Evolutionary conservation across 2,329 filamentous ascomycete genomes (phyloP).

Genomic region (Sporothrix sp.): DNA sequence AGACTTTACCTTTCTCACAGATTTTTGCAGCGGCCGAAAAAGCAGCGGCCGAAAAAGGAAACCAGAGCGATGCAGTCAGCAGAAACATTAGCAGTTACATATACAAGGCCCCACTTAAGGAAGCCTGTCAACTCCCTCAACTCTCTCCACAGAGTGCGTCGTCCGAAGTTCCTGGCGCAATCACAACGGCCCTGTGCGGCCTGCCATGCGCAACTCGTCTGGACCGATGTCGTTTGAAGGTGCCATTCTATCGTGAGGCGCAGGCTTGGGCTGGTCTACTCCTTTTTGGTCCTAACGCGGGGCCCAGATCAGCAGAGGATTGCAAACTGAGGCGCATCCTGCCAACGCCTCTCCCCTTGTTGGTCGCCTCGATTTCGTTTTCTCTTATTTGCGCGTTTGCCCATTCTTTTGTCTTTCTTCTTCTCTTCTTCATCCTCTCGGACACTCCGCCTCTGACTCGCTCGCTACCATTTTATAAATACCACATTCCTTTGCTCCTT

Average conservation of each 20-base stretch:
- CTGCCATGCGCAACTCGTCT: not conserved
- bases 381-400: not conserved
- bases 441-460: constrained; percentile 11
- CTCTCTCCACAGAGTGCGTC: constrained; percentile 1
- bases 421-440: constrained; percentile 6
- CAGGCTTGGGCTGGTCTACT: not conserved
- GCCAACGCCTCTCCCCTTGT: not conserved
- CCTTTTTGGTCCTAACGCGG: no score
- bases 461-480: constrained; percentile 8
- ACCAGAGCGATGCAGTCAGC: no score
- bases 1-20: no score
- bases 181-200: no score
- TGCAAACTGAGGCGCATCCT: constrained; percentile 3
- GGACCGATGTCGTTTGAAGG: not conserved
- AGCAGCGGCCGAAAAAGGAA: not conserved
- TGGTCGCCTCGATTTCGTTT: not conserved
- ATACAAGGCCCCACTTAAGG: constrained; percentile 7
- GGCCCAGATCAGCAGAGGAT: constrained; percentile 8
- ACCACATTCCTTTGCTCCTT: constrained; percentile 5
- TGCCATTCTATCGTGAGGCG: constrained; percentile 6
- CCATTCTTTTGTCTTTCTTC: constrained; percentile 7
- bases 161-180: no score
- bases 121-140: not conserved
- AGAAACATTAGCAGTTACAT: no score
- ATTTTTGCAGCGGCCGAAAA: no score